Evolutionary conservation across 192 early-diverging fungal genomes (phyloP).

Genomic region (Coemansia sp.): DNA sequence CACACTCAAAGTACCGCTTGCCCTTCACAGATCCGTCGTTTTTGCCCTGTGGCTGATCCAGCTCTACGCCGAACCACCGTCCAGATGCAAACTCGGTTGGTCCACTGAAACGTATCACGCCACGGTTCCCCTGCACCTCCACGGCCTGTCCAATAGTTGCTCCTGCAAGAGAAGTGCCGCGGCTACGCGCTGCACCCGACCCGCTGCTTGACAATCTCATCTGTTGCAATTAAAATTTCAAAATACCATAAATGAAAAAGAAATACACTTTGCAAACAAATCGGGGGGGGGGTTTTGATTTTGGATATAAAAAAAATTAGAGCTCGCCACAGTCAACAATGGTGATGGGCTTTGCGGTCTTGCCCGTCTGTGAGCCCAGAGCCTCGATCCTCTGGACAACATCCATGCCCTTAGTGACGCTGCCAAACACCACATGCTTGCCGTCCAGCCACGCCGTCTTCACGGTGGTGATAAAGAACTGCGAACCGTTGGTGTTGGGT

Average conservation of each 20-base stretch:
- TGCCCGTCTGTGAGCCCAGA: conserved; percentile 50
- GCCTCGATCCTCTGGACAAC: conserved; percentile 75
- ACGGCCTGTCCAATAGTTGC: conserved; percentile 53
- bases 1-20: conserved; percentile 76
- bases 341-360: conserved; percentile 60
- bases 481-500: conserved; percentile 75
- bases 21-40: conserved; percentile 77
- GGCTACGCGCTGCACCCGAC: conserved; percentile 11
- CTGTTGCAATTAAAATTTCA: conserved; percentile 1
- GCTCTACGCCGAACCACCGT: conserved; percentile 87
- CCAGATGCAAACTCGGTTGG: conserved; percentile 79
- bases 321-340: conserved; percentile 70
- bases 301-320: conserved; percentile 14
- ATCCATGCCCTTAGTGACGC: conserved; percentile 69
- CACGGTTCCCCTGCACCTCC: conserved; percentile 57
- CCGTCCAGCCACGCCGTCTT: conserved; percentile 71
- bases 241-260: conserved; percentile 1
- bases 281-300: too few species aligned
- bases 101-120: conserved; percentile 80
- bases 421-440: conserved; percentile 79
- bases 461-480: conserved; percentile 79
- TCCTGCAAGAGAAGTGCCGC: conserved; percentile 18
- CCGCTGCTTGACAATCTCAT: conserved; percentile 35
- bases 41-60: conserved; percentile 71
- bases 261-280: background rate